Evolutionary conservation across 148 eudicot genomes (phyloP), one percentile per base, ranked within the genome.

Genomic region (Amaranthus cruentus): DNA sequence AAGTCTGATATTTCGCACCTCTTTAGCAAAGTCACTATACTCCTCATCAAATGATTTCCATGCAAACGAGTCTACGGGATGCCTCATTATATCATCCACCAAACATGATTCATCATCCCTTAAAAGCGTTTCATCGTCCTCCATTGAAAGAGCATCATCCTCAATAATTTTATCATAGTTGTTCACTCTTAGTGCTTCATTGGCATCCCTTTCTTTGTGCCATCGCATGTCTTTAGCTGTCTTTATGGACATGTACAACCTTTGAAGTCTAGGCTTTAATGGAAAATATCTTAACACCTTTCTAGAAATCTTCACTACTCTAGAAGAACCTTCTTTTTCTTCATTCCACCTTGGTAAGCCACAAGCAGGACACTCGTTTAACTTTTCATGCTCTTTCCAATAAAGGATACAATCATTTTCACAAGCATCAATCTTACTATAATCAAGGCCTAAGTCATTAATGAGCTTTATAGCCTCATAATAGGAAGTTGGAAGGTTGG

Each of bases 1-100:
- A 18, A 83, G 66, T 21, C 79, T 65, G 48, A 83, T 73, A 61
- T 80, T 83, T 2, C 76, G 66, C 54, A 73, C 66, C 15, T 83
- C 83, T 56, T 3, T 0, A 47, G 83, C 47, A 62, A 83, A 83
- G 5, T 48, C 15, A 1, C 9, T 47, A 72, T 74, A 15, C 28
- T 55, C 21, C 9, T 38, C 12, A 28, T 28, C 38, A 28, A 28
- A 28, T 28, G 38, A 28, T 28, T 28, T 28, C 38, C 38, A 28
- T 28, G 73, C 74, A 21, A 5, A 2, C 0, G 58, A 67, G 47
- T 83, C 83, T 6, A 52, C 72, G 2, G 75, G 82, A 66, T 84
- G 82, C 5, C 80, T 55, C 65, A 77, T 56, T 6, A 58, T 10
- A 12, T 60, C 80, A 56, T 80, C 74, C 50, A 38, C 60, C 3